Evolutionary conservation across 2,329 filamentous ascomycete genomes (phyloP).

Genomic region (Gyromitra esculenta): DNA sequence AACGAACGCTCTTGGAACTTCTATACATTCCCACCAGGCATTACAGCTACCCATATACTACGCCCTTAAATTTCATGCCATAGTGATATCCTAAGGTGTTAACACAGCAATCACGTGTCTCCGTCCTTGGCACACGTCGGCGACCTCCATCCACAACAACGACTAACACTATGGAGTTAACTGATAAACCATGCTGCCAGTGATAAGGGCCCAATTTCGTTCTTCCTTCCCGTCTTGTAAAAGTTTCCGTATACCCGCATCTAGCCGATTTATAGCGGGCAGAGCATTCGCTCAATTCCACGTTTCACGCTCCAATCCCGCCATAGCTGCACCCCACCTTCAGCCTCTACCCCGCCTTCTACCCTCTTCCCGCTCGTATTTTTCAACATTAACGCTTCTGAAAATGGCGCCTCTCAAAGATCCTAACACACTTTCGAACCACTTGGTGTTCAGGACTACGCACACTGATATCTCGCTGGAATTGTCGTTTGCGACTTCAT

Average conservation of each 20-base stretch:
- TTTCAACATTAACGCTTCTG: constrained; percentile 32
- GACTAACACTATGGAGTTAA: not conserved
- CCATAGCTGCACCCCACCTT: constrained; percentile 19
- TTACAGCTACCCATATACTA: too few species aligned
- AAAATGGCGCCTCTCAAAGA: constrained; percentile 64
- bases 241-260: constrained; percentile 6
- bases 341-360: constrained; percentile 42
- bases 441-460: constrained; percentile 83
- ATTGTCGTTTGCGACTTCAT: constrained; percentile 83
- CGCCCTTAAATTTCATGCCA: too few species aligned
- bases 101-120: not conserved
- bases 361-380: not conserved
- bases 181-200: constrained; percentile 7
- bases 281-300: constrained; percentile 8
- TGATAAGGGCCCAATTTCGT: constrained; percentile 9
- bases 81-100: too few species aligned
- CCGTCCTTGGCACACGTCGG: constrained; percentile 8
- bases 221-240: not conserved
- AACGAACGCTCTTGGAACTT: too few species aligned
- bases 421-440: constrained; percentile 91
- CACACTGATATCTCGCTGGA: constrained; percentile 84
- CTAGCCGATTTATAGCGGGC: constrained; percentile 4
- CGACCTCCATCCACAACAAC: not conserved
- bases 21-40: too few species aligned
- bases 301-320: not conserved